Evolutionary conservation across 139 green algal genomes (phyloP), one percentile per base, ranked within the genome.

Genomic region (Spirogloea muscicola): DNA sequence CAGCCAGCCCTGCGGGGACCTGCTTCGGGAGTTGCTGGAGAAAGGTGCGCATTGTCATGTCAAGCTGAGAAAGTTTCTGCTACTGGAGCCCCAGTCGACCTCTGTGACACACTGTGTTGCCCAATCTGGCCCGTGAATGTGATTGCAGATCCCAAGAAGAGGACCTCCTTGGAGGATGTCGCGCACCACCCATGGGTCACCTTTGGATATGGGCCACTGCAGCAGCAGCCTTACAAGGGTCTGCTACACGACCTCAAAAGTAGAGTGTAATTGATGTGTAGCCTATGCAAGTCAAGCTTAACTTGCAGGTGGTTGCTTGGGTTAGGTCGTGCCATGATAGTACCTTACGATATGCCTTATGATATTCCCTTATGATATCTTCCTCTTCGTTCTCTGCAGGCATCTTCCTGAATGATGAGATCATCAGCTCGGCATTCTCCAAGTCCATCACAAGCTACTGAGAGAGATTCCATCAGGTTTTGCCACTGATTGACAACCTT

Each of bases 141-240:
- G 55, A 10, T 13, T 41, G 55, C 55, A 64, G 59, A 68, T 58
- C 59, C 59, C 39, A 51, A n/a, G 13, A 58, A 68, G 59, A 25
- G 59, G 38, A 58, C 16, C 9, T 58, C 9, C 38, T 6, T 58
- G 27, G 9, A 68, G 59, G 59, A 68, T 21, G 59, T 31, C 9
- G 7, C 9, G 18, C 7, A 5, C 9, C 59, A 68, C 39, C 9
- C 59, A 6, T 68, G 59, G 59, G 6, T 57, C 38, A 68, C 59
- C 13, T 7, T 6, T 6, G 59, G 29, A 21, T 21, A 58, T 25
- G 59, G 59, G 7, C 59, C 59, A 6, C 38, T 68, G 9, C 59
- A 58, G 59, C 59, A 68, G 13, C 27, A 9, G 7, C 13, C 55
- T 13, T 64, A 41, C n/a, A n/a, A n/a, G n/a, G n/a, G n/a, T n/a